Percentiles rank a stretch among this genome's conserved stretches.
phyloP scores from a whole-genome alignment of 2,329 filamentous ascomycete species.

The Fusarium sp. region DNA sequence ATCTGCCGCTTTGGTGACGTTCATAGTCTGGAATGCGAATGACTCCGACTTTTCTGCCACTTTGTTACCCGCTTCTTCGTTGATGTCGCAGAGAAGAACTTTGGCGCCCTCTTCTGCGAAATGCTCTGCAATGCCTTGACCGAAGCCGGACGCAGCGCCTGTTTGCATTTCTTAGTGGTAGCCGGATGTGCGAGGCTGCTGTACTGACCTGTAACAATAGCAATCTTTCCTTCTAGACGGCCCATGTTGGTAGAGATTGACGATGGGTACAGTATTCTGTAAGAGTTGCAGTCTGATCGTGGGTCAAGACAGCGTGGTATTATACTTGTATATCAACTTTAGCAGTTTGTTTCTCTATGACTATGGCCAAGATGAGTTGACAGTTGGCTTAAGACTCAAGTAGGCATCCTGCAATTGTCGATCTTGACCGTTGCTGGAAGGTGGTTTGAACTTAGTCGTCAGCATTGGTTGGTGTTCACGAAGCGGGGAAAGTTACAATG shows the following conservation, averaged over 20 bases:
- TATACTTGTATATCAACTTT: background rate
- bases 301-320: background rate
- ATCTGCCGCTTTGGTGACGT: slow-evolving; percentile 7
- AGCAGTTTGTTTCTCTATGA: background rate
- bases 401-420: background rate
- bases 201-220: slow-evolving; percentile 15
- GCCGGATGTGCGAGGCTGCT: fast-evolving
- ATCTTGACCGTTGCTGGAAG: slow-evolving; percentile 9
- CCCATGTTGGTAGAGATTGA: background rate
- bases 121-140: slow-evolving; percentile 25
- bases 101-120: slow-evolving; percentile 16
- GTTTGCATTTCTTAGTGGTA: background rate
- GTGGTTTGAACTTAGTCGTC: slow-evolving; percentile 1
- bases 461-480: background rate
- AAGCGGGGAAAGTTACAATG: slow-evolving; percentile 9
- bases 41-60: background rate
- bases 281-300: background rate
- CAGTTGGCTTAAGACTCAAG: background rate
- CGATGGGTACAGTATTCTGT: background rate
- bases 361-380: background rate
- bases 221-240: slow-evolving; percentile 22
- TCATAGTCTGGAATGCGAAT: slow-evolving; percentile 5
- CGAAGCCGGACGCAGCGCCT: slow-evolving; percentile 29
- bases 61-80: background rate
- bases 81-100: slow-evolving; percentile 16